Base-by-base conservation (phyloP, 768 basidiomycete species). In the Mycena crocata region DNA sequence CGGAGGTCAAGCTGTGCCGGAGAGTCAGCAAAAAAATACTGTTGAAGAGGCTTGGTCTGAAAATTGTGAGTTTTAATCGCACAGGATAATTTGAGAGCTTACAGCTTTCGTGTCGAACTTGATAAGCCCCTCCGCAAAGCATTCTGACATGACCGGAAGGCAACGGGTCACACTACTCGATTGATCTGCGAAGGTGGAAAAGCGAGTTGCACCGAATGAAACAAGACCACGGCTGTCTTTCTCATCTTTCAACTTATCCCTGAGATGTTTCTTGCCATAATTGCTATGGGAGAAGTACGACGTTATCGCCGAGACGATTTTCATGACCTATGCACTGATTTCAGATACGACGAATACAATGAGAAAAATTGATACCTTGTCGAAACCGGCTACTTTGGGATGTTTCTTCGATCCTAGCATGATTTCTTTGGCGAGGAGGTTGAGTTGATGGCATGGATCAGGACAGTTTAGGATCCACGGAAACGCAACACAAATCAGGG, bases 401-500 rank as follows among this genome's bases (percentile, higher is more conserved):
- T 46, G 28, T 7, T 37, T 66, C 26, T 69, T 69, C 2, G 68
- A 66, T 19, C 68, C 68, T 19, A 66, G 19, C 19, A 69, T 65
- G 19, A 72, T 49, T 17, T 70, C 65, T 55, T 73, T 73, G 5
- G 62, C 39, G 12, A 67, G 52, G 0, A 72, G 62, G 50, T 71
- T 72, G 10, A 73, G 56, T 26, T 67, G 62, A 42, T 73, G 71
- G 30, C 66, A 67, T 0, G 65, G 65, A 28, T 73, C 68, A 6
- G 68, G 67, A 15, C 71, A 54, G 44, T 71, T 73, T 0, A 73
- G 23, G 13, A 73, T 73, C 55, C 71, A 69, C 3, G 72, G 72
- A 19, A 32, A 67, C 5, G 49, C 42, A 3, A 40, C 28, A 35
- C 67, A 73, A 10, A 73, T 66, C 9, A 72, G 40, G 8, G 42